Evolutionary conservation across 2,329 filamentous ascomycete species (phyloP).

Genomic region (Nigrospora sphaerica): DNA sequence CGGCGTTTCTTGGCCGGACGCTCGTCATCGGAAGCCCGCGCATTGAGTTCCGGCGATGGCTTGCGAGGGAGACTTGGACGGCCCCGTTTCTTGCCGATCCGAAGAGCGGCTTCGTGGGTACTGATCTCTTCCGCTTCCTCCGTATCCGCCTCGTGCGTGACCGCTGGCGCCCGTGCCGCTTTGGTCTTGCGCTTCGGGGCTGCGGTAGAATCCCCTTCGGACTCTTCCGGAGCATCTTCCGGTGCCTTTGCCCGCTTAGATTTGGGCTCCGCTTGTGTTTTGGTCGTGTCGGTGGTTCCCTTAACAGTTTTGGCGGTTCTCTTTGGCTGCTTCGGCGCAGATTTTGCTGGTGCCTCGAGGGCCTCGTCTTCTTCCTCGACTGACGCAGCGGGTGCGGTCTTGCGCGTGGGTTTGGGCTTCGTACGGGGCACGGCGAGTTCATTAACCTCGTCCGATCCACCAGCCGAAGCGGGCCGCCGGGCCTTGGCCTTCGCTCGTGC

Average conservation of each 20-base stretch:
- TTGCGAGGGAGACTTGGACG: constrained; percentile 27
- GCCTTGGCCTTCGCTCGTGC: constrained; percentile 4
- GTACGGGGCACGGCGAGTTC: constrained; percentile 2
- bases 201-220: no score
- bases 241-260: constrained; percentile 12
- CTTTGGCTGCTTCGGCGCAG: no score
- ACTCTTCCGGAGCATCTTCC: constrained; percentile 10
- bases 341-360: background rate
- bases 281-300: no score
- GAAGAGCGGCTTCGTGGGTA: constrained; percentile 32
- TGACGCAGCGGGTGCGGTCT: background rate
- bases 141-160: no score
- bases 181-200: no score
- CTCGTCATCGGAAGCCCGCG: constrained; percentile 21
- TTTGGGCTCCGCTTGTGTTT: constrained; percentile 3
- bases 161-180: no score
- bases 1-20: constrained; percentile 25
- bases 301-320: background rate
- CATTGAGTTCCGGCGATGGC: constrained; percentile 34
- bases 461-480: background rate
- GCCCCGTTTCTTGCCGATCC: constrained; percentile 34
- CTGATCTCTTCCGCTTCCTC: constrained; percentile 35
- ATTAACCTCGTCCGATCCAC: no score
- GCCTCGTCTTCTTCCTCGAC: constrained; percentile 4
- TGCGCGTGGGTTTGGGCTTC: constrained; percentile 3